These are phyloP conservation scores for Paramecium pentaurelia DNA, from an alignment of 73 alveolate species.

Conservation along the genomic window DNA sequence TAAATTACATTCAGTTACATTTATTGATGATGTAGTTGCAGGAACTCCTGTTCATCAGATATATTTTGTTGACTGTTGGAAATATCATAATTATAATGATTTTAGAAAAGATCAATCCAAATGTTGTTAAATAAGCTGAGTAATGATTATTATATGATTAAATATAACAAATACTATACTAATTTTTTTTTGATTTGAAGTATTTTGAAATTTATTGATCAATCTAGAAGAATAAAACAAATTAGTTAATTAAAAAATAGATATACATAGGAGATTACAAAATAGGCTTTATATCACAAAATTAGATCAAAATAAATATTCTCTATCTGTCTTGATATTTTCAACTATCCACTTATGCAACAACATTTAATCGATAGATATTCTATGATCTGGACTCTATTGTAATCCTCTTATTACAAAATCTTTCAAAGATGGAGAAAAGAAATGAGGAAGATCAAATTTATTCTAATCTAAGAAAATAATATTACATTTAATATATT, in stretches of 20 bases:
- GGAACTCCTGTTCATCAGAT: neutral
- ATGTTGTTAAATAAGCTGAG: neutral
- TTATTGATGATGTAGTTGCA: neutral
- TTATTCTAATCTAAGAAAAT: constrained; percentile 46
- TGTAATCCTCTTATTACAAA: constrained; percentile 6
- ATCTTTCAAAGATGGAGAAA: constrained; percentile 48
- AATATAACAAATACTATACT: neutral
- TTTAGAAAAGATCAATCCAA: neutral
- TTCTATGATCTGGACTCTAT: constrained; percentile 40
- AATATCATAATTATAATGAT: neutral
- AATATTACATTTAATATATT: neutral
- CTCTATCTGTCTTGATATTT: neutral
- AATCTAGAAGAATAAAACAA: too few species aligned
- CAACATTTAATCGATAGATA: constrained; percentile 18
- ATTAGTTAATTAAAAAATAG: neutral
- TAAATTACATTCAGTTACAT: neutral
- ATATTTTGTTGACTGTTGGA: neutral
- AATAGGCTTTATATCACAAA: neutral
- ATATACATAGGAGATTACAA: neutral
- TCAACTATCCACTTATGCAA: constrained; percentile 48
- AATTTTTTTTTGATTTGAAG: neutral
- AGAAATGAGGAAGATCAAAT: constrained; percentile 5
- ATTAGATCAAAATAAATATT: neutral
- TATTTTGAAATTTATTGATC: neutral
- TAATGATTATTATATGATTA: neutral